Evolutionary conservation across 306 rosid species (phyloP), one percentile per base, ranked within the genome.

Genomic region (Casuarina glauca): DNA sequence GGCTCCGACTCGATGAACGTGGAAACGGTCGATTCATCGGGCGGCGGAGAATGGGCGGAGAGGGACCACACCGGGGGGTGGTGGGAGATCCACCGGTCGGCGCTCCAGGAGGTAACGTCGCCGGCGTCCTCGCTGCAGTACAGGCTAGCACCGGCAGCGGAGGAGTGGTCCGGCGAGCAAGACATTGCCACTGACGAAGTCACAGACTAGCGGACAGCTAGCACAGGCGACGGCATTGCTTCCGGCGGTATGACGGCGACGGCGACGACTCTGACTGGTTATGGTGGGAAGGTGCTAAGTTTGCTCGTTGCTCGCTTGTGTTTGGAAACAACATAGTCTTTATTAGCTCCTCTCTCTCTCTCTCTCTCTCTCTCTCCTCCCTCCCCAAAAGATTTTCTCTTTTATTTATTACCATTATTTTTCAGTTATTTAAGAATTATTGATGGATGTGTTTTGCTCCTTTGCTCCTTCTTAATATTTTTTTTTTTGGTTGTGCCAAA

Each of bases 261-360:
- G 5, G 44, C 38, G 69, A 61, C 10, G 5, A 36, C 74, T 38
- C n/a, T 19, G 46, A 11, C 72, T 43, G 43, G 77, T 38, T 4
- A 39, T 13, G 45, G 57, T 17, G 49, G 35, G 15, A 36, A 46
- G 53, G 2, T 9, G 26, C 2, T 42, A 16, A 20, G 68, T 60
- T 74, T 74, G 84, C 70, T 79, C 89, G 82, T 82, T 55, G 87
- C 84, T 73, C 10, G 84, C 36, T 50, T 48, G 86, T 67, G 64
- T 82, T 77, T 54, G 78, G 75, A 70, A 62, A 76, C 62, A 80
- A 62, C 89, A 85, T 66, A 66, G 49, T 66, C 69, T 39, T 38
- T 63, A 15, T 63, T 4, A 20, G 15, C 38, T 9, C 32, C 32
- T 26, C 32, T 26, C 32, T 26, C 32, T 26, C 81, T 42, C 46